A percentile compares a stretch with the other conserved stretches of the same genome.
phyloP scores from a whole-genome alignment of 2,329 filamentous ascomycete genomes.

The Aspergillus vadensis region DNA sequence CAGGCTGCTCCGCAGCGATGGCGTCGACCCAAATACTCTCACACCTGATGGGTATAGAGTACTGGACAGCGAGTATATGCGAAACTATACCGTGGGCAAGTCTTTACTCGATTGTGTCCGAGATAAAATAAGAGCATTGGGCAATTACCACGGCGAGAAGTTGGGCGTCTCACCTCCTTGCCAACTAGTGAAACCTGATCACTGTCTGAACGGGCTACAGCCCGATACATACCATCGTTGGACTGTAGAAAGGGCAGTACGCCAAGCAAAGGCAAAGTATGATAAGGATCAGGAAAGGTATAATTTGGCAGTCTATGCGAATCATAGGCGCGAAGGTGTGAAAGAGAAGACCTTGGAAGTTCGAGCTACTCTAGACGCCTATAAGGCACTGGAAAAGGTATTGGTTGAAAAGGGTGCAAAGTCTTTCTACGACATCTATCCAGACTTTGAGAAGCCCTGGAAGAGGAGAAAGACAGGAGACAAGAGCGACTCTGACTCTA shows the following conservation, averaged over 20 bases:
- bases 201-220: slow-evolving; percentile 52
- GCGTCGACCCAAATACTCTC: slow-evolving; percentile 64
- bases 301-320: not conserved
- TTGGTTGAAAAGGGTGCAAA: slow-evolving; percentile 65
- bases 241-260: slow-evolving; percentile 47
- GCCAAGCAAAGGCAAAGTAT: slow-evolving; percentile 39
- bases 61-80: not conserved
- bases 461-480: not conserved
- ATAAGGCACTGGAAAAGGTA: slow-evolving; percentile 57
- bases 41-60: slow-evolving; percentile 41
- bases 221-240: slow-evolving; percentile 64
- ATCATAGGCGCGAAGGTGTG: slow-evolving; percentile 27
- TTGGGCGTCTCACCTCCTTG: slow-evolving; percentile 13
- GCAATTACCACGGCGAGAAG: slow-evolving; percentile 46
- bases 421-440: slow-evolving; percentile 66
- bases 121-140: slow-evolving; percentile 54
- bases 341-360: slow-evolving; percentile 61
- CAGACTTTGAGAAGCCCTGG: slow-evolving; percentile 40
- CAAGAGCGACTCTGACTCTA: not conserved
- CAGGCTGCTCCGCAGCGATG: slow-evolving; percentile 62
- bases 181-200: slow-evolving; percentile 41
- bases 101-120: slow-evolving; percentile 65
- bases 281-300: slow-evolving; percentile 39
- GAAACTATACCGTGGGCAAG: not conserved
- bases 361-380: slow-evolving; percentile 51